phyloP scores from a whole-genome alignment of 2,329 filamentous ascomycete genomes.

The Pseudogymnoascus sp. region DNA sequence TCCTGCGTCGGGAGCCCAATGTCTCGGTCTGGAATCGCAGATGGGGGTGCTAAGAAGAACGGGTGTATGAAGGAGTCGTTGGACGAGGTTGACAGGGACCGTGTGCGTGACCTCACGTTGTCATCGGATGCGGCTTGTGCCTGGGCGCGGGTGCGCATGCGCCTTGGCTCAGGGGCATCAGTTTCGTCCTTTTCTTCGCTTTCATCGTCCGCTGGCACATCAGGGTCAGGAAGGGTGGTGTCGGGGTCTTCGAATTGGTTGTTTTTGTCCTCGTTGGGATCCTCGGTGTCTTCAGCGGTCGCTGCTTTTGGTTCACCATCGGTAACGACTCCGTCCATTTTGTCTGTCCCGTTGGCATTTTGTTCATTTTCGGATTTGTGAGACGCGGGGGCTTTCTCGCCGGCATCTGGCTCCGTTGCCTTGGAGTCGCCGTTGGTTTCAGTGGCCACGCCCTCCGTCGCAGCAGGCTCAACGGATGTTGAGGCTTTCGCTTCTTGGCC shows the following conservation, averaged over 20 bases:
- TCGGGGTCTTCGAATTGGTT: constrained; percentile 4
- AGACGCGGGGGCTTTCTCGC: not conserved
- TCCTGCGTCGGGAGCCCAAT: constrained; percentile 64
- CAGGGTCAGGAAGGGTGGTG: constrained; percentile 4
- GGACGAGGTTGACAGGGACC: constrained; percentile 35
- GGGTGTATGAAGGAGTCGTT: constrained; percentile 58
- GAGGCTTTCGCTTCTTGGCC: not conserved
- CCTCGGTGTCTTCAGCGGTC: not conserved
- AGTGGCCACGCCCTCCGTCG: not conserved
- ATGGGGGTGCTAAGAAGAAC: constrained; percentile 59
- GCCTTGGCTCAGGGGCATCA: constrained; percentile 36
- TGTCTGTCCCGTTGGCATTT: not conserved
- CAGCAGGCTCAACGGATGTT: not conserved
- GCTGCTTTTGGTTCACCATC: not conserved
- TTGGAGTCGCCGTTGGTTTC: not conserved
- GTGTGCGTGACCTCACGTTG: constrained; percentile 26
- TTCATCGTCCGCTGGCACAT: not conserved
- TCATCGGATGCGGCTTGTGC: constrained; percentile 37
- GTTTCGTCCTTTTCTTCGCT: constrained; percentile 30
- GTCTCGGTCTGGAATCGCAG: constrained; percentile 58
- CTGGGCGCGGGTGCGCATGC: constrained; percentile 47
- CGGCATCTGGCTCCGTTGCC: not conserved
- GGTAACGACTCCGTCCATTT: not conserved
- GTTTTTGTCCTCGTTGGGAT: not conserved
- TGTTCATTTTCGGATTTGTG: not conserved